A percentile compares a stretch with the other conserved stretches of the same genome.
Conservation (phyloP, 2,329 filamentous ascomycete species). For the Penicillium sp. region DNA sequence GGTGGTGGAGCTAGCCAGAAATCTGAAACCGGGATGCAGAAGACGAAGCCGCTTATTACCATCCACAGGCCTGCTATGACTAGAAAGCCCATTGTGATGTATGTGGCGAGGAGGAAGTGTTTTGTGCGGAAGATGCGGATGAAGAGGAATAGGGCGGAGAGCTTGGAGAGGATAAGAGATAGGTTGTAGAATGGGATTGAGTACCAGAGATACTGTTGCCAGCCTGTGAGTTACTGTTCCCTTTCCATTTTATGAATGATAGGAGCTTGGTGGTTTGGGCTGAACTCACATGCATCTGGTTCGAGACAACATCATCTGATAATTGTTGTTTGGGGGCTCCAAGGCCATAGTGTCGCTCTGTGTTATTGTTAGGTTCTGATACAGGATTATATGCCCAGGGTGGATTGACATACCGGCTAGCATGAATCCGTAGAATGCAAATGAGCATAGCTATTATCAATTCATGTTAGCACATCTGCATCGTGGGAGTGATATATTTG, state of each 20-base stretch:
- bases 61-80: slow-evolving; percentile 28
- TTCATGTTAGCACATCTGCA: neutral
- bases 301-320: neutral
- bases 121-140: slow-evolving; percentile 30
- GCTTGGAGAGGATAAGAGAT: slow-evolving; percentile 32
- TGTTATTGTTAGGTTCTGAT: neutral
- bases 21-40: slow-evolving; percentile 25
- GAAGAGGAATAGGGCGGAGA: slow-evolving; percentile 34
- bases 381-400: neutral
- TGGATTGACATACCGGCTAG: neutral
- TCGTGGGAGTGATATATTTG: neutral
- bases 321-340: slow-evolving; percentile 11
- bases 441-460: neutral
- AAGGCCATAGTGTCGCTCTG: slow-evolving; percentile 25
- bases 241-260: neutral
- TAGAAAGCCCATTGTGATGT: slow-evolving; percentile 20
- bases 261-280: neutral
- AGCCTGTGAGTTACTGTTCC: too few species aligned
- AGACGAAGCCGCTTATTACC: slow-evolving; percentile 26
- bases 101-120: slow-evolving; percentile 20
- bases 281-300: slow-evolving; percentile 25
- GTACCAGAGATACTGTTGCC: slow-evolving; percentile 28
- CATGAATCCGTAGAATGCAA: neutral
- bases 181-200: slow-evolving; percentile 39
- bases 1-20: slow-evolving; percentile 23